Conservation (phyloP, 2,329 filamentous ascomycete genomes). For the Verticillium nubilum region DNA sequence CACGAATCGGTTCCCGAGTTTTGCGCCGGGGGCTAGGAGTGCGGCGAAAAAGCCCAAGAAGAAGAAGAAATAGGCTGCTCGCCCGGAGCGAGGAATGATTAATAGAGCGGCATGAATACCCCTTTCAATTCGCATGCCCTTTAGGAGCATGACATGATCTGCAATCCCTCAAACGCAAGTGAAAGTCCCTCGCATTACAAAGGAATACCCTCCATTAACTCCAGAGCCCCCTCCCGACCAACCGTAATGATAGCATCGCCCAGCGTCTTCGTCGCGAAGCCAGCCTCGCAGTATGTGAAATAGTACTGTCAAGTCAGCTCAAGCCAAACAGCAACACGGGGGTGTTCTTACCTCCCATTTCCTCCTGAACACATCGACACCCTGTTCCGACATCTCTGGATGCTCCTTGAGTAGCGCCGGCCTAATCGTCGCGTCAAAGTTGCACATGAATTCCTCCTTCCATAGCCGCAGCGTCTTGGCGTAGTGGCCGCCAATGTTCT, state of each 20-base stretch:
- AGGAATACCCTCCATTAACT: constrained; percentile 67
- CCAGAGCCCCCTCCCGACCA: constrained; percentile 56
- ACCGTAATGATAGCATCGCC: constrained; percentile 70
- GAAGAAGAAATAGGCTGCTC: constrained; percentile 28
- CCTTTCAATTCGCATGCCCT: not conserved
- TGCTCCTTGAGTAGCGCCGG: constrained; percentile 56
- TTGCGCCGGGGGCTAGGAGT: constrained; percentile 19
- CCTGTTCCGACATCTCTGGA: constrained; percentile 51
- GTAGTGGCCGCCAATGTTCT: constrained; percentile 73
- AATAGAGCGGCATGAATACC: not conserved
- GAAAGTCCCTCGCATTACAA: constrained; percentile 33
- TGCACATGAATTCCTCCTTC: constrained; percentile 59
- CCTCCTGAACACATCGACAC: constrained; percentile 60
- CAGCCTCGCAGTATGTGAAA: constrained; percentile 70
- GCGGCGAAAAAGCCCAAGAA: constrained; percentile 33
- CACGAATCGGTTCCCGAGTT: constrained; percentile 54
- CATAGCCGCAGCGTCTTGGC: constrained; percentile 63
- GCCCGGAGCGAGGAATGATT: not conserved
- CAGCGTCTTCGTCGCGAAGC: constrained; percentile 65
- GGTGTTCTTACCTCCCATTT: constrained; percentile 59
- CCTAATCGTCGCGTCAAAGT: constrained; percentile 56
- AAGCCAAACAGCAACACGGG: constrained; percentile 2
- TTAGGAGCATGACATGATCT: not conserved
- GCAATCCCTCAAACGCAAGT: not conserved
- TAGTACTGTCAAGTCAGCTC: constrained; percentile 50